phyloP scores from a whole-genome alignment of 2,329 filamentous ascomycete species.

The Neopestalotiopsis clavispora region DNA sequence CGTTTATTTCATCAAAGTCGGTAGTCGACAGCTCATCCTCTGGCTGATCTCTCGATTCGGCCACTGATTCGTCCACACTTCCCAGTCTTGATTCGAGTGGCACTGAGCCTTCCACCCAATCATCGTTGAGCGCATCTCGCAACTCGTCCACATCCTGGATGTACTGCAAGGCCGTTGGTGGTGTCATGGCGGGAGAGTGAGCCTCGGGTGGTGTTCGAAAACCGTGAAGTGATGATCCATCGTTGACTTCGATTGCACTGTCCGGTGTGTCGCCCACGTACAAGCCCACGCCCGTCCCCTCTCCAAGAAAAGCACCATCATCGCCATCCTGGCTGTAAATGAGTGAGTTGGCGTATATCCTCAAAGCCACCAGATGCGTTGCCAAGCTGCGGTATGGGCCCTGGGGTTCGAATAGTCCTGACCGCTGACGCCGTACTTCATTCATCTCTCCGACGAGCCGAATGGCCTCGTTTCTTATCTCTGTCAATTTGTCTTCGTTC shows the following conservation, averaged over 20 bases:
- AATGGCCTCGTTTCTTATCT: constrained; percentile 36
- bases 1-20: constrained; percentile 1
- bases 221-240: constrained; percentile 30
- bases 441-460: constrained; percentile 40
- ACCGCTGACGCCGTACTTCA: constrained; percentile 35
- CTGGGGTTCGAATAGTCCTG: constrained; percentile 62
- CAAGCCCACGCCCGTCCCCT: constrained; percentile 31
- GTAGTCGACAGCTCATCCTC: not conserved
- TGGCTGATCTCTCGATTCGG: not conserved
- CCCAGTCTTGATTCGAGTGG: not conserved
- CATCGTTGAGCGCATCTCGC: constrained; percentile 25
- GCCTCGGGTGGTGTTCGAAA: constrained; percentile 23
- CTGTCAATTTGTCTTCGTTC: constrained; percentile 23
- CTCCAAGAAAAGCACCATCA: constrained; percentile 32
- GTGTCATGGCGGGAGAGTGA: constrained; percentile 6
- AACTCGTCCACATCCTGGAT: constrained; percentile 35
- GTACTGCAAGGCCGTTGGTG: constrained; percentile 24
- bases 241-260: constrained; percentile 44
- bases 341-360: constrained; percentile 58
- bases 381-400: constrained; percentile 73
- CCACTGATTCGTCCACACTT: not conserved
- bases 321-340: constrained; percentile 20
- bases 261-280: constrained; percentile 44
- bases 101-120: not conserved
- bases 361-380: constrained; percentile 71